Evolutionary conservation across 495 filamentous ascomycete species (phyloP), one percentile per base, ranked within the genome.

Genomic region (Penicillium ochrochloron): DNA sequence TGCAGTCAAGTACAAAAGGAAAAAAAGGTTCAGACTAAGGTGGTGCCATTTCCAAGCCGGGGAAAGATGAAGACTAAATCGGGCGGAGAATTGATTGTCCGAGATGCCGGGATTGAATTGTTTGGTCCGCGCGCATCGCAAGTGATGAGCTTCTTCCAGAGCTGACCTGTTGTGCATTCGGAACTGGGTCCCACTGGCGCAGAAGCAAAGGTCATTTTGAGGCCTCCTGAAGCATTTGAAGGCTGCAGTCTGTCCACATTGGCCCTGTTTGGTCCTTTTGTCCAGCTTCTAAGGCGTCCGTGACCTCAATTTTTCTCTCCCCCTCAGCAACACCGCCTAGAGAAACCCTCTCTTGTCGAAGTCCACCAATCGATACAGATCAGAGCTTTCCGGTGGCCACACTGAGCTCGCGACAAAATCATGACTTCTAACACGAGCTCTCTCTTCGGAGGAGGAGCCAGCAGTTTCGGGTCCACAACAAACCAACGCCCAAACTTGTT

Each of bases 401-500:
- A 44, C 9, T 14, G 0, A 9, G 19, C 35, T 57, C 3, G 34
- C 17, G 11, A 42, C 23, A 2, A 7, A 5, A 35, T 60, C 54
- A 74, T 73, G 75, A 51, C 67, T 37, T 76, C 69, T 33, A 75
- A 64, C 37, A 58, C 73, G 17, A 51, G 68, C 46, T 78, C 79
- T 34, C 63, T 79, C 35, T 80, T 80, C 67, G 78, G 76, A 64
- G 71, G 70, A 6, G 67, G 70, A 6, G 67, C 67, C 61, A 67
- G 70, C 29, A 69, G 72, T 25, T 62, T 78, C 56, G 75, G 77
- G 17, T 64, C 70, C 29, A 50, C 76, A n/a, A 60, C 74, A 50
- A 66, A 70, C 29, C 44, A 67, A 41, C 66, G 67, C 48, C 44
- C 70, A 11, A 67, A 73, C 14, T 75, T 76, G 23, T 83, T 82